These are phyloP conservation scores for Nakazawaea wickerhamii DNA, from an alignment of 805 yeast species.

Conservation along the genomic window DNA sequence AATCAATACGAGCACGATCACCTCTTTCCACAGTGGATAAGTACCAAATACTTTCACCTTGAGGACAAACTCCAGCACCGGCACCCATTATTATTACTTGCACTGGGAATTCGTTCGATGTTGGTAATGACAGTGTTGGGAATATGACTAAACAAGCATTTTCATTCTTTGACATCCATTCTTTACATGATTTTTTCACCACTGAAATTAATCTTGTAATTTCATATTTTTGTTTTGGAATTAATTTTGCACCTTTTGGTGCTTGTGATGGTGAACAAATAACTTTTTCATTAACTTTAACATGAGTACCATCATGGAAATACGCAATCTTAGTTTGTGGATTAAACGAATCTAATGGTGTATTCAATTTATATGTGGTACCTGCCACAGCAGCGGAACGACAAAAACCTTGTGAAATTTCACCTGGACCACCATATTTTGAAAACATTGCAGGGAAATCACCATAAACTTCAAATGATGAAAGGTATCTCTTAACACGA, in stretches of 20 bases:
- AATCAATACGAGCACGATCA: slow-evolving; percentile 64
- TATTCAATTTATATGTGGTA: slow-evolving; percentile 81
- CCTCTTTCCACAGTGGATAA: slow-evolving; percentile 71
- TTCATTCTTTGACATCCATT: slow-evolving; percentile 88
- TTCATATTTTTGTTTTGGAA: slow-evolving; percentile 44
- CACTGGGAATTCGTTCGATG: slow-evolving; percentile 64
- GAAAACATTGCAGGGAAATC: slow-evolving; percentile 88
- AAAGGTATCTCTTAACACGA: slow-evolving; percentile 76
- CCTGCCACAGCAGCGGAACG: slow-evolving; percentile 98
- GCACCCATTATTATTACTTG: slow-evolving; percentile 86
- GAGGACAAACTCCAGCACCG: slow-evolving; percentile 81
- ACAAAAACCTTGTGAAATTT: slow-evolving; percentile 93
- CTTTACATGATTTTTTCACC: slow-evolving; percentile 80
- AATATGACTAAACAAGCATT: slow-evolving; percentile 84
- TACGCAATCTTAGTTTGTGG: slow-evolving; percentile 60
- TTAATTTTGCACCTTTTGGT: slow-evolving; percentile 34
- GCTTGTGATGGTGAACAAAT: slow-evolving; percentile 71
- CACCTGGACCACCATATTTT: slow-evolving; percentile 95
- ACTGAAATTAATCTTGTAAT: slow-evolving; percentile 75
- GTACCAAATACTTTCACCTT: slow-evolving; percentile 89
- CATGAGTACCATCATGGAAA: slow-evolving; percentile 69
- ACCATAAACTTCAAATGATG: slow-evolving; percentile 88
- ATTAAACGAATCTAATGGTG: slow-evolving; percentile 61
- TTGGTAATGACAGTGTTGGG: slow-evolving; percentile 76
- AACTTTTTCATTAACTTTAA: slow-evolving; percentile 73